Evolutionary conservation across 1,284 basidiomycete genomes (phyloP).

Genomic region (Irpex rosettiformis): DNA sequence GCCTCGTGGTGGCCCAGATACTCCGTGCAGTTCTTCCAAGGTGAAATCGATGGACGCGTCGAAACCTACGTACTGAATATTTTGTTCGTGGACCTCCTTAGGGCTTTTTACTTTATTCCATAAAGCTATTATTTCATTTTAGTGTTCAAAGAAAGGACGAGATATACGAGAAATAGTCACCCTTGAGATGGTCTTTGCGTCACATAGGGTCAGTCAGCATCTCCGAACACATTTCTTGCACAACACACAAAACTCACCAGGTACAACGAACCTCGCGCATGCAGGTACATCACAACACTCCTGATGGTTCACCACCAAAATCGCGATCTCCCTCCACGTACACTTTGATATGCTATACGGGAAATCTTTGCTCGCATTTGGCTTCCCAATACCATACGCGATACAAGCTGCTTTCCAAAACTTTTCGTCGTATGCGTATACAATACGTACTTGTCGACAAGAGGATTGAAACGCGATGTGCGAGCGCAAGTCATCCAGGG

Average conservation of each 20-base stretch:
- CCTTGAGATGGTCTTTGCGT: not conserved
- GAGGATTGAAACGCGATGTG: conserved; percentile 1
- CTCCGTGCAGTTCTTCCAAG: not conserved
- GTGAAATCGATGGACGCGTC: not conserved
- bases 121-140: not conserved
- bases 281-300: not conserved
- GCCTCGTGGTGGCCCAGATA: not conserved
- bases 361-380: not conserved
- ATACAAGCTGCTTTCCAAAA: conserved; percentile 2
- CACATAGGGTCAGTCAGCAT: not conserved
- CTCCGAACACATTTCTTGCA: too few species aligned
- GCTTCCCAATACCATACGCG: not conserved
- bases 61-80: not conserved
- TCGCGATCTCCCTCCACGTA: conserved; percentile 2
- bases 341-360: not conserved
- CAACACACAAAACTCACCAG: conserved; percentile 1
- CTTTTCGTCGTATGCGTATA: not conserved
- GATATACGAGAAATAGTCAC: too few species aligned
- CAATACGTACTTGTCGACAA: not conserved
- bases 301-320: conserved; percentile 1
- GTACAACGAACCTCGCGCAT: not conserved
- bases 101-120: not conserved
- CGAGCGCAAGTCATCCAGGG: not conserved
- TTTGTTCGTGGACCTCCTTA: not conserved
- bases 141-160: too few species aligned